Conservation (phyloP, 31 red algal genomes). For the Porphyra umbilicalis region DNA sequence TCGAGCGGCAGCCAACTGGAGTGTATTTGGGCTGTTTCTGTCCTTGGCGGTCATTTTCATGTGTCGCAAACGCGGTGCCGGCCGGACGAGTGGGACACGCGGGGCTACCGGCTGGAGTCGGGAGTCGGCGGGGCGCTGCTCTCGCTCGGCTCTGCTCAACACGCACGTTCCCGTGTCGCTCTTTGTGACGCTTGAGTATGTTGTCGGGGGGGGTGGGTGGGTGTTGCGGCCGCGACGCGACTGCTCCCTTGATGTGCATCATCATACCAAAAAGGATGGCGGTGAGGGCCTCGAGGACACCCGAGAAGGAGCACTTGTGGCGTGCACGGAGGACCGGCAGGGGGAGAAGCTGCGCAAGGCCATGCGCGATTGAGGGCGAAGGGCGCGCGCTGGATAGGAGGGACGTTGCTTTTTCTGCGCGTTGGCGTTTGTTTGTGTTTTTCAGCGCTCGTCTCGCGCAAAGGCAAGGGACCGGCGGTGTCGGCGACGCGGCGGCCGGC, state of each 20-base stretch:
- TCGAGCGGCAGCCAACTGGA: constrained; percentile 80
- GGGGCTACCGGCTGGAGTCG: constrained; percentile 23
- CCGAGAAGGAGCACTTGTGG: constrained; percentile 41
- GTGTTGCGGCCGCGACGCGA: too few species aligned
- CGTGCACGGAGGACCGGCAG: too few species aligned
- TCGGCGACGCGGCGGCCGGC: too few species aligned
- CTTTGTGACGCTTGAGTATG: constrained; percentile 79
- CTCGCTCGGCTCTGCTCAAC: constrained; percentile 80
- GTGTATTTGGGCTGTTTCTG: constrained; percentile 67
- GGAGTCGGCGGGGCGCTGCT: constrained; percentile 15
- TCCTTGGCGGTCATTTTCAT: constrained; percentile 48
- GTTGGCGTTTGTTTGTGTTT: too few species aligned
- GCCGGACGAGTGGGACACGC: constrained; percentile 82
- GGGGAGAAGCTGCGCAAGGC: too few species aligned
- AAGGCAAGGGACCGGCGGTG: too few species aligned
- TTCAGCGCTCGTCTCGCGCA: too few species aligned
- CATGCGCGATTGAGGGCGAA: too few species aligned
- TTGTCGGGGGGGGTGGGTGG: background rate
- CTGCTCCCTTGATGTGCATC: too few species aligned
- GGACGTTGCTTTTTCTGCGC: too few species aligned
- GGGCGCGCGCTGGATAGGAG: too few species aligned
- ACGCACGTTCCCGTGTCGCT: constrained; percentile 86
- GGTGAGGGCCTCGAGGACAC: constrained; percentile 44
- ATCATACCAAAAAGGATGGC: constrained; percentile 58
- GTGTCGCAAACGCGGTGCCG: constrained; percentile 45